phyloP scores from a whole-genome alignment of 768 basidiomycete species.

The Boletus sensibilis region DNA sequence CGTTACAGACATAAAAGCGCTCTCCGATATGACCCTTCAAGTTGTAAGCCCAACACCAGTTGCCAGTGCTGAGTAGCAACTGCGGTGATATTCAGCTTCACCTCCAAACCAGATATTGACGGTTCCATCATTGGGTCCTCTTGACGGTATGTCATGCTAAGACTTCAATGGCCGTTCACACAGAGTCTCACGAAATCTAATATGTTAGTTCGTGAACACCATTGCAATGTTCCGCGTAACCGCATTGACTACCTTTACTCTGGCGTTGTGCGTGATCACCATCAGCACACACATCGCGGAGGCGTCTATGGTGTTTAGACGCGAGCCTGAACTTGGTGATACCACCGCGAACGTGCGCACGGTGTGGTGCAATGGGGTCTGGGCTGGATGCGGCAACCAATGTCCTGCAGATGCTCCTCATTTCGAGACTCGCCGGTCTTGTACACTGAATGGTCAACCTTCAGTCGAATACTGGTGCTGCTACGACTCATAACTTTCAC shows the following conservation, averaged over 20 bases:
- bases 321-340: background rate
- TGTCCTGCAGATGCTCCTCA: conserved; percentile 4
- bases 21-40: too few relatives aligned
- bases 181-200: background rate
- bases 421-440: conserved; percentile 8
- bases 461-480: conserved; percentile 15
- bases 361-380: conserved; percentile 8
- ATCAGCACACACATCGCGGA: background rate
- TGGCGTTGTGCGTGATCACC: background rate
- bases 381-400: conserved; percentile 8
- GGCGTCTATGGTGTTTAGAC: background rate
- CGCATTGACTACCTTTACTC: background rate
- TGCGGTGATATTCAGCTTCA: background rate
- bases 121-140: background rate
- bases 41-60: background rate
- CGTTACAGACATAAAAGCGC: background rate
- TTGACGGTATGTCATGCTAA: background rate
- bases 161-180: background rate
- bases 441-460: background rate
- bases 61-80: too few relatives aligned
- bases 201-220: background rate
- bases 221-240: background rate
- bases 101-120: background rate
- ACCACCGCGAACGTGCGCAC: background rate
- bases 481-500: background rate